Conservation (phyloP, 305 asterid species). For the Rubia balearica region DNA sequence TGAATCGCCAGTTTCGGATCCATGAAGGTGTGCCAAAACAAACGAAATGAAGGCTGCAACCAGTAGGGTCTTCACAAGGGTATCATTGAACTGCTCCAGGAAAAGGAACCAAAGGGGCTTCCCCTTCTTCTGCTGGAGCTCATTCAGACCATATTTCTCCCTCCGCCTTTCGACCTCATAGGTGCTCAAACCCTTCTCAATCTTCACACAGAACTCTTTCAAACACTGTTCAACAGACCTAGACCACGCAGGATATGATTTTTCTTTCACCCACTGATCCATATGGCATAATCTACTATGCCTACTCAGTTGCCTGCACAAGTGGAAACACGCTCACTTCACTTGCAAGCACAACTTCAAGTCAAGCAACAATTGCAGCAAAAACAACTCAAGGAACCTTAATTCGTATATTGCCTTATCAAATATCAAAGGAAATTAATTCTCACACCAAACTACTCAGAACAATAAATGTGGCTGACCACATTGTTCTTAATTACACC, state of each 20-base stretch:
- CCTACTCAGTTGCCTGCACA: conserved; percentile 2
- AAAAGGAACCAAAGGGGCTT: conserved; percentile 78
- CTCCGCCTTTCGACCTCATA: conserved; percentile 58
- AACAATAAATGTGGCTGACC: not conserved
- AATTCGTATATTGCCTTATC: not conserved
- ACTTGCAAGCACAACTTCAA: not conserved
- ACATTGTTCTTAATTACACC: not conserved
- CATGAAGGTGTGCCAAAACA: conserved; percentile 58
- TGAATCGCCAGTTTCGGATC: conserved; percentile 35
- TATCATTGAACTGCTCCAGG: conserved; percentile 73
- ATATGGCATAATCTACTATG: conserved; percentile 15
- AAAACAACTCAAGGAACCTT: not conserved
- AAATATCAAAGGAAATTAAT: not conserved
- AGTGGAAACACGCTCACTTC: not conserved
- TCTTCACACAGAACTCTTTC: conserved; percentile 60
- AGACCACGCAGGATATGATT: conserved; percentile 68
- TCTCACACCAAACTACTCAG: conserved; percentile 5
- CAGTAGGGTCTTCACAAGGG: conserved; percentile 70
- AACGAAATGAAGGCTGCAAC: conserved; percentile 77
- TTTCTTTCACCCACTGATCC: conserved; percentile 34
- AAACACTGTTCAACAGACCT: conserved; percentile 69
- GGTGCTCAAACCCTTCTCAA: conserved; percentile 60
- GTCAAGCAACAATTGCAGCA: not conserved
- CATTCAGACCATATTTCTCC: conserved; percentile 63
- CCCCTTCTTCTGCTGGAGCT: conserved; percentile 64